These are phyloP conservation scores for Striga asiatica DNA, from an alignment of 257 asterid species.

Conservation along the genomic window DNA sequence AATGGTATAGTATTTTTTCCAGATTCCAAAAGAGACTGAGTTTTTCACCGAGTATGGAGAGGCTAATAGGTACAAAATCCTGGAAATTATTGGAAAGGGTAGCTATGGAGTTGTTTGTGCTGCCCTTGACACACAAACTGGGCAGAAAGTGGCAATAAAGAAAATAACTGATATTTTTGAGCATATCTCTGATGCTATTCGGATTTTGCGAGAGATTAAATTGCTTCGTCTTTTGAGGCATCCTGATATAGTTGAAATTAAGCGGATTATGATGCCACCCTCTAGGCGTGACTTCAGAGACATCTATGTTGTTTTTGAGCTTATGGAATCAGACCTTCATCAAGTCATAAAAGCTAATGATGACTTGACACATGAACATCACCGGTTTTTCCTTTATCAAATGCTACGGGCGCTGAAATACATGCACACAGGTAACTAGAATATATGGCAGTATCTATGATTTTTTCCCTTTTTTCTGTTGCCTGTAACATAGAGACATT, in stretches of 20 bases:
- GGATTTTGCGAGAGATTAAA: constrained; percentile 83
- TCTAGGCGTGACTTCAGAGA: constrained; percentile 78
- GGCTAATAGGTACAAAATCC: constrained; percentile 69
- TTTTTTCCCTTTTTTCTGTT: background rate
- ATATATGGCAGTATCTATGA: background rate
- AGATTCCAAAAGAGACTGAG: constrained; percentile 55
- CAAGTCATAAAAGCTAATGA: constrained; percentile 94
- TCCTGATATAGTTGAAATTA: constrained; percentile 89
- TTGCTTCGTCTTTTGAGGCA: constrained; percentile 77
- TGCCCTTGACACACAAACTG: constrained; percentile 79
- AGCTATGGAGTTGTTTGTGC: constrained; percentile 97
- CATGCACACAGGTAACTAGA: constrained; percentile 78
- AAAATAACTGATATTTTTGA: constrained; percentile 77
- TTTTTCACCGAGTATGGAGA: constrained; percentile 84
- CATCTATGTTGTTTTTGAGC: constrained; percentile 85
- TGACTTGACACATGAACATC: constrained; percentile 85
- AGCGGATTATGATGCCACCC: constrained; percentile 84
- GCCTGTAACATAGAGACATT: too few species aligned
- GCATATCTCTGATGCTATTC: constrained; percentile 76
- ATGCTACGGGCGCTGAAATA: constrained; percentile 80
- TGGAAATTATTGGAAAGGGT: constrained; percentile 84
- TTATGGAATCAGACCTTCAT: constrained; percentile 96
- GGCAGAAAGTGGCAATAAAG: constrained; percentile 88
- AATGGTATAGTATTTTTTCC: constrained; percentile 18
- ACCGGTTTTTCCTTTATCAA: constrained; percentile 85